Conservation (phyloP, 495 filamentous ascomycete species). For the Neohortaea acidophila region DNA sequence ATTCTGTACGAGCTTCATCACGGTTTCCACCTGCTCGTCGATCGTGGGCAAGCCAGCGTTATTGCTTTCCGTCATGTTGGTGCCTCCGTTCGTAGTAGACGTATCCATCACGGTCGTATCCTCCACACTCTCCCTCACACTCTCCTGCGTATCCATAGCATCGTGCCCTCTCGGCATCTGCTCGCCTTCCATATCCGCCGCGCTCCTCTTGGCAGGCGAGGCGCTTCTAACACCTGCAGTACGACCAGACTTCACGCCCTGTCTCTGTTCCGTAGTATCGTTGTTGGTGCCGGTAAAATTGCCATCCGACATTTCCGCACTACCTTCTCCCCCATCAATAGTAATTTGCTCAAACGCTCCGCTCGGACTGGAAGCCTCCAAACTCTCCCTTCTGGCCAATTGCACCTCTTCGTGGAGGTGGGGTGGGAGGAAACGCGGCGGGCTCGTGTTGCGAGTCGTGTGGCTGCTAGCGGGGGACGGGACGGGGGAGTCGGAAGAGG, state of each 20-base stretch:
- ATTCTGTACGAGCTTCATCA: no score
- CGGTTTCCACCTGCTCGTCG: conserved; percentile 72
- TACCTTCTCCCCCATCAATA: conserved; percentile 33
- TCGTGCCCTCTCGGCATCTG: neutral
- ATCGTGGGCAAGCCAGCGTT: no score
- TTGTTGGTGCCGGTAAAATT: conserved; percentile 12
- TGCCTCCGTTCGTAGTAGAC: conserved; percentile 1
- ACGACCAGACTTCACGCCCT: conserved; percentile 2
- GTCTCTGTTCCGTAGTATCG: conserved; percentile 3
- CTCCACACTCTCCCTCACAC: no score
- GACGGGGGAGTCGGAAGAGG: conserved; percentile 9
- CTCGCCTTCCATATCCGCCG: conserved; percentile 35
- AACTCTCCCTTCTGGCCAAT: conserved; percentile 4
- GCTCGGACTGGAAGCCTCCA: conserved; percentile 31
- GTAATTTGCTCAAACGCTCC: conserved; percentile 59
- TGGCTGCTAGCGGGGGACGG: conserved; percentile 22
- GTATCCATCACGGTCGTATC: conserved; percentile 3
- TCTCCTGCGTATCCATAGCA: conserved; percentile 11
- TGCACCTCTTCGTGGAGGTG: conserved; percentile 47
- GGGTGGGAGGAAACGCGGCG: conserved; percentile 42
- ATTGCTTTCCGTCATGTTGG: conserved; percentile 9
- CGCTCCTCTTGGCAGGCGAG: conserved; percentile 41
- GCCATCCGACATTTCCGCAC: conserved; percentile 14
- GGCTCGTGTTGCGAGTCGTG: conserved; percentile 20
- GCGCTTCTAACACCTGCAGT: conserved; percentile 28